Percentiles rank a stretch among this genome's conserved stretches.
Evolutionary conservation across 1,284 basidiomycete species (phyloP).

Genomic region (Puccinia novopanici): DNA sequence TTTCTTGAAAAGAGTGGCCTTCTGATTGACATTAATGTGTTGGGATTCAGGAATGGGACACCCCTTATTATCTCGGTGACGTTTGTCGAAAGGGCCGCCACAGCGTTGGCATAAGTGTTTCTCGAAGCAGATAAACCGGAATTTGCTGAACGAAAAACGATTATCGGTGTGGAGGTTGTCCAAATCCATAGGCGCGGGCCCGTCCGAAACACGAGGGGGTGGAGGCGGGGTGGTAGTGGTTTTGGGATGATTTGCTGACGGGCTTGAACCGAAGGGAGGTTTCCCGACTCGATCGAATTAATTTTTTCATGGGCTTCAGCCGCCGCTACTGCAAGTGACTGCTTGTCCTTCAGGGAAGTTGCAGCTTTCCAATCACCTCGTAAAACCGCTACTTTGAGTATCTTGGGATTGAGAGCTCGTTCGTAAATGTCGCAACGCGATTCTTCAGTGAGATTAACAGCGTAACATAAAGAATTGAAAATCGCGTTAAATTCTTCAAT

Average conservation of each 20-base stretch:
- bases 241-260: no score
- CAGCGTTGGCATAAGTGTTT: not conserved
- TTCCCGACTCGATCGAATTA: not conserved
- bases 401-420: conserved; percentile 6
- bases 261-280: not conserved
- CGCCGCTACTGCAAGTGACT: not conserved
- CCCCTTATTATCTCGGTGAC: no score
- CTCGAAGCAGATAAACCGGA: not conserved
- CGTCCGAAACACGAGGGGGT: not conserved
- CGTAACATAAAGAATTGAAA: not conserved
- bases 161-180: not conserved
- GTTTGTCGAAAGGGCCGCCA: no score
- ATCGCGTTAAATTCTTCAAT: conserved; percentile 18
- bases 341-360: not conserved
- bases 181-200: not conserved
- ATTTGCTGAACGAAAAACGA: not conserved
- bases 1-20: not conserved
- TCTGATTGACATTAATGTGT: no score
- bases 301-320: conserved; percentile 16
- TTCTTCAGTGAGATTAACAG: conserved; percentile 12
- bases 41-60: no score
- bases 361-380: conserved; percentile 1
- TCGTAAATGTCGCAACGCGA: conserved; percentile 11
- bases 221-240: not conserved
- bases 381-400: not conserved